Conservation (phyloP, 371 early-diverging fungal genomes). For the Dentiscutata heterogama region DNA sequence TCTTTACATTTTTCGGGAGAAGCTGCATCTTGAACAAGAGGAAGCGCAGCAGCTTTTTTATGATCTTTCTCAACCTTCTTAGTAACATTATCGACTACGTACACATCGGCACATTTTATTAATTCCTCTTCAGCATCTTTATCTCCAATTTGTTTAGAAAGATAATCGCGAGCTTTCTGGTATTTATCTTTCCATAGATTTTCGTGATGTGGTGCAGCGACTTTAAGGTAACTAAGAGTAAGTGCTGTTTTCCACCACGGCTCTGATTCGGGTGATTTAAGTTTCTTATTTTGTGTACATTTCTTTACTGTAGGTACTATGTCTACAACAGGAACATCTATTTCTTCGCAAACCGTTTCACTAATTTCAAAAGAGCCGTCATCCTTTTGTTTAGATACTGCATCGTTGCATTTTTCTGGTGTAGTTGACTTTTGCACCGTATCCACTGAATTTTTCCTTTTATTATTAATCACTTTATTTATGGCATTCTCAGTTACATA, state of each 20-base stretch:
- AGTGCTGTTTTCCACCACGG: slow-evolving; percentile 17
- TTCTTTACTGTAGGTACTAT: not conserved
- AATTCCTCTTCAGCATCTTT: not conserved
- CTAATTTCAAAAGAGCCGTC: slow-evolving; percentile 31
- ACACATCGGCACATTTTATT: not conserved
- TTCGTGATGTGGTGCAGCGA: not conserved
- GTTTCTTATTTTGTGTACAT: not conserved
- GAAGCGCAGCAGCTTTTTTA: not conserved
- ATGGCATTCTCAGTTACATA: too few species aligned
- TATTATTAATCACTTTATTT: too few species aligned
- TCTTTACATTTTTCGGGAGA: not conserved
- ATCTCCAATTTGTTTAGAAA: slow-evolving; percentile 4
- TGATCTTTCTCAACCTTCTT: not conserved
- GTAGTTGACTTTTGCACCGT: not conserved
- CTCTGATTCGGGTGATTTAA: not conserved
- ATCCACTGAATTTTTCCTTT: too few species aligned
- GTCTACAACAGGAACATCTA: not conserved
- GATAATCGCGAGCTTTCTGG: slow-evolving; percentile 1
- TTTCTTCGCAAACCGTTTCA: not conserved
- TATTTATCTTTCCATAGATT: not conserved
- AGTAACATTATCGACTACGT: slow-evolving; percentile 9
- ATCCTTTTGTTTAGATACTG: not conserved
- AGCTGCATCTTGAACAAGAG: not conserved
- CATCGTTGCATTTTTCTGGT: not conserved
- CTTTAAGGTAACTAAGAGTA: slow-evolving; percentile 27